Conservation (phyloP, 345 rosid species). For the Ailanthus altissimus region DNA sequence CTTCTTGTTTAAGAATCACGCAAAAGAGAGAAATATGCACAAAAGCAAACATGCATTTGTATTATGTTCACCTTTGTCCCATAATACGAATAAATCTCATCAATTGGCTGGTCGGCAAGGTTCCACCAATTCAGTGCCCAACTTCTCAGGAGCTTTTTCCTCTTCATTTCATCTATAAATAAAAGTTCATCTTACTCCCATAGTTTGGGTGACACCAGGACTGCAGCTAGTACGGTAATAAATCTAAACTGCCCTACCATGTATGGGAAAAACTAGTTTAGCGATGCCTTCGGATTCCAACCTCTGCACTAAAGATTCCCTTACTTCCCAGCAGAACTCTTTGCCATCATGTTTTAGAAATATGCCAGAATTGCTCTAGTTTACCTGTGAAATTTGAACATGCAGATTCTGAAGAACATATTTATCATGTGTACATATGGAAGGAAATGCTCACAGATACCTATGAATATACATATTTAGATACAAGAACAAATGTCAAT, state of each 20-base stretch:
- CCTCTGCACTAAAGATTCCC: constrained; percentile 64
- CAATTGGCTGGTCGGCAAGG: constrained; percentile 74
- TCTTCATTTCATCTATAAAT: constrained; percentile 62
- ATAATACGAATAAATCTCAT: constrained; percentile 80
- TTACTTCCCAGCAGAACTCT: constrained; percentile 61
- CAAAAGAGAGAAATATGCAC: not conserved
- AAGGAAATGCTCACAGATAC: not conserved
- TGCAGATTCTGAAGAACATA: not conserved
- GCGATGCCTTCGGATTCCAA: constrained; percentile 69
- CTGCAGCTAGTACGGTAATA: constrained; percentile 13
- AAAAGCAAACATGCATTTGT: not conserved
- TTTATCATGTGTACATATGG: not conserved
- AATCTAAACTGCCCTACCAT: constrained; percentile 50
- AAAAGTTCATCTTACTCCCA: constrained; percentile 27
- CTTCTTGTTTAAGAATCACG: constrained; percentile 21
- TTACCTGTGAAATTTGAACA: constrained; percentile 50
- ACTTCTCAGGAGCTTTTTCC: constrained; percentile 65
- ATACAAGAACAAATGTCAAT: not conserved
- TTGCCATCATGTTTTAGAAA: constrained; percentile 47
- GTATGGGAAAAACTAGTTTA: constrained; percentile 79
- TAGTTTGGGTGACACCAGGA: constrained; percentile 18
- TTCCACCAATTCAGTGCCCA: constrained; percentile 87
- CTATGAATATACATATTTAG: not conserved
- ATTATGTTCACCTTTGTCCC: constrained; percentile 68
- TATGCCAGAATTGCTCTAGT: constrained; percentile 36